These are phyloP conservation scores for Capsicum rhomboideum DNA, from an alignment of 257 asterid genomes.

Conservation along the genomic window DNA sequence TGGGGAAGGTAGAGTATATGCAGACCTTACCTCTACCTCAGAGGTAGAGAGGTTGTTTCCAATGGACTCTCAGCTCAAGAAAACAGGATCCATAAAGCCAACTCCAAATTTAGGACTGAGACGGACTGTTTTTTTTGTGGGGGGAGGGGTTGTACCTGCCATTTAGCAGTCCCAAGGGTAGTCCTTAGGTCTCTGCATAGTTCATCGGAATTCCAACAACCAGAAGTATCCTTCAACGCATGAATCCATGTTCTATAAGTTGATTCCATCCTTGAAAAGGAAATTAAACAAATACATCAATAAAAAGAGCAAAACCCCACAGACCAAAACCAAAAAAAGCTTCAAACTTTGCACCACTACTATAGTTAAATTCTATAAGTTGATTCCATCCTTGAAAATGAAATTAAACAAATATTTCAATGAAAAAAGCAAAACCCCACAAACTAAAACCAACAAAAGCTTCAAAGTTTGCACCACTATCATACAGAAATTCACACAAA, in stretches of 20 bases:
- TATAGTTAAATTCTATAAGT: slow-evolving; percentile 38
- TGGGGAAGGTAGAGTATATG: too few relatives aligned
- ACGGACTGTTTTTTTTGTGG: neutral
- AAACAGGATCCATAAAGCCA: neutral
- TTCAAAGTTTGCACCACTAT: too few relatives aligned
- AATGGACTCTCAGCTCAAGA: too few relatives aligned
- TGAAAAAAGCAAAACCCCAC: neutral
- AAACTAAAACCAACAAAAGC: neutral
- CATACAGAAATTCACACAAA: too few relatives aligned
- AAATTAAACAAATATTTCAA: neutral
- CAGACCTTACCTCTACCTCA: too few relatives aligned
- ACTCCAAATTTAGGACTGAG: neutral
- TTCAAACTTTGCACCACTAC: neutral
- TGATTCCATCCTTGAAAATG: slow-evolving; percentile 79
- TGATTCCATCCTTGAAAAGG: slow-evolving; percentile 80
- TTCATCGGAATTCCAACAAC: slow-evolving; percentile 63
- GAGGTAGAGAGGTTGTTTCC: too few relatives aligned
- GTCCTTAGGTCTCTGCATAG: slow-evolving; percentile 71
- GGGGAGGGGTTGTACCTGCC: slow-evolving; percentile 51
- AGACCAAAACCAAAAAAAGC: neutral
- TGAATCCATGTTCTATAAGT: slow-evolving; percentile 87
- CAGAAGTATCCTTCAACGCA: slow-evolving; percentile 50
- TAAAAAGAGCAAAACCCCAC: neutral
- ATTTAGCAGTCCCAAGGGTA: slow-evolving; percentile 82
- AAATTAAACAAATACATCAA: neutral